Evolutionary conservation across 352 stramenopile genomes (phyloP).

Genomic region (Pythium brachiatum): DNA sequence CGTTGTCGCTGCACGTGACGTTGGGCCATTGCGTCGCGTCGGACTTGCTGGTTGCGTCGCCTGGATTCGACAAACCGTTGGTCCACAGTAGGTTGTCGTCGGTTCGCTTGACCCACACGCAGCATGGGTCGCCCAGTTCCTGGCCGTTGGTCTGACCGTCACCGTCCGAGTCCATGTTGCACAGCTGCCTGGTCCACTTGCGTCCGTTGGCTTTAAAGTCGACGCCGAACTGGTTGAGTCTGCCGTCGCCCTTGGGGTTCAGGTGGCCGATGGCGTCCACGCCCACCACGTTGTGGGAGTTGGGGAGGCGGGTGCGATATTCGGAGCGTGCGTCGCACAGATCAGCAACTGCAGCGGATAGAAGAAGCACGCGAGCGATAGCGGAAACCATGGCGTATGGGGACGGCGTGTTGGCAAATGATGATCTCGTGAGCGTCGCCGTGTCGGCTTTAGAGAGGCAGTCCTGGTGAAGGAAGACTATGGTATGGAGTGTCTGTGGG

Average conservation of each 20-base stretch:
- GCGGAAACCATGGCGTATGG: too few species aligned
- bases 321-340: background rate
- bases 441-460: too few species aligned
- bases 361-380: too few species aligned
- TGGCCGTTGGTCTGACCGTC: conserved; percentile 48
- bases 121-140: conserved; percentile 26
- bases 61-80: conserved; percentile 27
- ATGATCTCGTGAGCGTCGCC: too few species aligned
- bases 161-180: conserved; percentile 27
- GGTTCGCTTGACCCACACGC: conserved; percentile 12
- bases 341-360: too few species aligned
- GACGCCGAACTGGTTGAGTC: conserved; percentile 29
- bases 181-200: conserved; percentile 35
- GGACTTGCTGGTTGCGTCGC: conserved; percentile 25
- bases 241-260: conserved; percentile 20
- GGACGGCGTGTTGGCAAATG: too few species aligned
- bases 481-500: too few species aligned
- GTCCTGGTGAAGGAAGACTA: too few species aligned
- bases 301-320: conserved; percentile 12
- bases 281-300: conserved; percentile 14
- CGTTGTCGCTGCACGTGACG: conserved; percentile 3
- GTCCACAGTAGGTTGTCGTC: conserved; percentile 23
- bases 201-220: conserved; percentile 22
- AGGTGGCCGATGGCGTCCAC: conserved; percentile 32
- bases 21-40: conserved; percentile 13